These are phyloP conservation scores for Verticillium dahliae DNA, from an alignment of 2,329 filamentous ascomycete genomes.

Conservation along the genomic window DNA sequence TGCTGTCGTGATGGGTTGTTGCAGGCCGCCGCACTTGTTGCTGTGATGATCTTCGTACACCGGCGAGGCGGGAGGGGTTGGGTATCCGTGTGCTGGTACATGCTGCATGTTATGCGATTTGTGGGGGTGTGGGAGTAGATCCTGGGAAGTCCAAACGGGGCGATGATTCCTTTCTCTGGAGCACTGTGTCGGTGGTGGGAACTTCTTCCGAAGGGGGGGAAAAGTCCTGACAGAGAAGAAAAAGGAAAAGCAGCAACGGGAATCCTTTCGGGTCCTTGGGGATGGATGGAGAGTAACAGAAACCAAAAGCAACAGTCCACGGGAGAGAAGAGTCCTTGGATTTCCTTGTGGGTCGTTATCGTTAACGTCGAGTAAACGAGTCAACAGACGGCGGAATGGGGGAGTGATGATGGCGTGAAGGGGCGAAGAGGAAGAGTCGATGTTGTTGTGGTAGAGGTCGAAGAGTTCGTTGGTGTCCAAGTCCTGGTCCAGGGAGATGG, in stretches of 20 bases:
- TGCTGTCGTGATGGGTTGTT: constrained; percentile 26
- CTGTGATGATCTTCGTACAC: constrained; percentile 35
- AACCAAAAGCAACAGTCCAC: constrained; percentile 7
- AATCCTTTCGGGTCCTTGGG: constrained; percentile 8
- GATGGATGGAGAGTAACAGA: constrained; percentile 14
- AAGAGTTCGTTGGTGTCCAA: neutral
- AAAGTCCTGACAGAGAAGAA: constrained; percentile 10
- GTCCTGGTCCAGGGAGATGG: neutral
- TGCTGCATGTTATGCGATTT: constrained; percentile 49
- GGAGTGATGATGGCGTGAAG: constrained; percentile 1
- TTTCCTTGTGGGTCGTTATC: neutral
- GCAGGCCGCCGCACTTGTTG: constrained; percentile 32
- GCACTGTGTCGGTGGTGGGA: neutral
- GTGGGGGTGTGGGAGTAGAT: constrained; percentile 12
- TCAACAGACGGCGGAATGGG: constrained; percentile 22
- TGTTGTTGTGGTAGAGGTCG: neutral
- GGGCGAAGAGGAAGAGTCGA: constrained; percentile 1
- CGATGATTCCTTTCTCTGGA: constrained; percentile 7
- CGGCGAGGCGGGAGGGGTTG: constrained; percentile 52
- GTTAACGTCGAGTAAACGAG: constrained; percentile 44
- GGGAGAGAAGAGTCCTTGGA: neutral
- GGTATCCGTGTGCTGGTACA: constrained; percentile 50
- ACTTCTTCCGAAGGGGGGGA: constrained; percentile 4
- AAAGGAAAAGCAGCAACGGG: constrained; percentile 15
- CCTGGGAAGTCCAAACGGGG: constrained; percentile 15